phyloP scores from a whole-genome alignment of 495 filamentous ascomycete genomes.

The Trichocladium uniseriatum region DNA sequence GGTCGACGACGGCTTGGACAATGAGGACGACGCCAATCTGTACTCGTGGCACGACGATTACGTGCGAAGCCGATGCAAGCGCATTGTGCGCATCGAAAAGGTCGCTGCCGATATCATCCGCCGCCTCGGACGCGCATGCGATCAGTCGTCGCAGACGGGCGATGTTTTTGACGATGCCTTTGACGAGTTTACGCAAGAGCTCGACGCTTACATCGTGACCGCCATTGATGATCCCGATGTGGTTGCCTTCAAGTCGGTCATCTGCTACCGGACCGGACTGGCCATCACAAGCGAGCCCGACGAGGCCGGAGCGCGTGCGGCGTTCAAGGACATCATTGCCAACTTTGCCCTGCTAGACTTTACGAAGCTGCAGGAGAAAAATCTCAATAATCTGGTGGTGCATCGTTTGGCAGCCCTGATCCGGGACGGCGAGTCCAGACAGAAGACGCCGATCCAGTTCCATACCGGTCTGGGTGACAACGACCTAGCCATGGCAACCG shows the following conservation, averaged over 20 bases:
- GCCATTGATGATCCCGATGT: constrained; percentile 57
- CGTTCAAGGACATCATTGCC: constrained; percentile 24
- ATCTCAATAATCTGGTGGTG: constrained; percentile 58
- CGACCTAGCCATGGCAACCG: constrained; percentile 58
- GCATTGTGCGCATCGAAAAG: constrained; percentile 79
- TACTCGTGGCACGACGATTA: constrained; percentile 66
- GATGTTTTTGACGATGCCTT: constrained; percentile 24
- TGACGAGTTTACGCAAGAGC: constrained; percentile 23
- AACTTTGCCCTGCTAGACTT: constrained; percentile 18
- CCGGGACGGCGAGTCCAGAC: constrained; percentile 24
- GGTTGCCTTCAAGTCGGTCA: constrained; percentile 74
- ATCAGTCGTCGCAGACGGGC: constrained; percentile 4
- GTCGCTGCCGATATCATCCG: constrained; percentile 56
- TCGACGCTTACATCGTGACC: constrained; percentile 36
- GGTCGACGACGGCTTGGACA: constrained; percentile 68
- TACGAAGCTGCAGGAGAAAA: constrained; percentile 50
- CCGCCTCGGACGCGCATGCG: constrained; percentile 28
- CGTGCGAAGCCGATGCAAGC: constrained; percentile 51
- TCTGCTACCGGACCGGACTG: constrained; percentile 78
- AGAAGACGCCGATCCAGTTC: constrained; percentile 71
- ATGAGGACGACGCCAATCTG: constrained; percentile 44
- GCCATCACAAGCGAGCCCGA: constrained; percentile 35
- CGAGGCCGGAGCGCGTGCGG: constrained; percentile 15
- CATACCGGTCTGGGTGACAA: constrained; percentile 83
- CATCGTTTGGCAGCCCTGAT: constrained; percentile 45